Conservation (phyloP, 352 stramenopile genomes). For the Phytophthora kernoviae region DNA sequence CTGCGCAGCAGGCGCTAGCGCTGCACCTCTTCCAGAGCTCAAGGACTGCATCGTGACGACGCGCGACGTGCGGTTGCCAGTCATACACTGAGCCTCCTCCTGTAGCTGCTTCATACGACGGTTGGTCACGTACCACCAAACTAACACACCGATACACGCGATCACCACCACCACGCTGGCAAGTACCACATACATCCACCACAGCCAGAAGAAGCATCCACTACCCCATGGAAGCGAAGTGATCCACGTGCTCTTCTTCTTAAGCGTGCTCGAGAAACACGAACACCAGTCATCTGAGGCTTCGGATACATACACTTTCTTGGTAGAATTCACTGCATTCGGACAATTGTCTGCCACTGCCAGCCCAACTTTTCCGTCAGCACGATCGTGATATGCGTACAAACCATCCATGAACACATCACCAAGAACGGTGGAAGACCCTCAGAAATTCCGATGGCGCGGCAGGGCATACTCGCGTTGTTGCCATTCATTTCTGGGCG, state of each 20-base stretch:
- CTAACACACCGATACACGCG: conserved; percentile 54
- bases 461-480: conserved; percentile 56
- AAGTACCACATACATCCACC: conserved; percentile 87
- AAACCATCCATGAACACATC: conserved; percentile 89
- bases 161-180: conserved; percentile 61
- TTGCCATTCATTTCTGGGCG: conserved; percentile 77
- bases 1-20: conserved; percentile 29
- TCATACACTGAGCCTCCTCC: conserved; percentile 18
- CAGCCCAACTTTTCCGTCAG: conserved; percentile 61
- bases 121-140: conserved; percentile 65
- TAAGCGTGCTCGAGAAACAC: conserved; percentile 72
- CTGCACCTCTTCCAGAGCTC: conserved; percentile 15
- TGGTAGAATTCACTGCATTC: conserved; percentile 75
- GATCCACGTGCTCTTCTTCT: conserved; percentile 60
- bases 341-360: conserved; percentile 80
- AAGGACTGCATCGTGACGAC: conserved; percentile 35
- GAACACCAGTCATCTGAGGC: conserved; percentile 62
- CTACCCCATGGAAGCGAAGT: conserved; percentile 63
- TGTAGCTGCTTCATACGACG: conserved; percentile 49
- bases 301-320: conserved; percentile 61
- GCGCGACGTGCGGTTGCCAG: conserved; percentile 25
- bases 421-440: conserved; percentile 67
- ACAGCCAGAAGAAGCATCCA: conserved; percentile 84
- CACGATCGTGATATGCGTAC: conserved; percentile 78
- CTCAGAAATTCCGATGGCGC: conserved; percentile 82